Evolutionary conservation across 192 early-diverging fungal genomes (phyloP), one percentile per base, ranked within the genome.

Genomic region (Linnemannia schmuckeri): DNA sequence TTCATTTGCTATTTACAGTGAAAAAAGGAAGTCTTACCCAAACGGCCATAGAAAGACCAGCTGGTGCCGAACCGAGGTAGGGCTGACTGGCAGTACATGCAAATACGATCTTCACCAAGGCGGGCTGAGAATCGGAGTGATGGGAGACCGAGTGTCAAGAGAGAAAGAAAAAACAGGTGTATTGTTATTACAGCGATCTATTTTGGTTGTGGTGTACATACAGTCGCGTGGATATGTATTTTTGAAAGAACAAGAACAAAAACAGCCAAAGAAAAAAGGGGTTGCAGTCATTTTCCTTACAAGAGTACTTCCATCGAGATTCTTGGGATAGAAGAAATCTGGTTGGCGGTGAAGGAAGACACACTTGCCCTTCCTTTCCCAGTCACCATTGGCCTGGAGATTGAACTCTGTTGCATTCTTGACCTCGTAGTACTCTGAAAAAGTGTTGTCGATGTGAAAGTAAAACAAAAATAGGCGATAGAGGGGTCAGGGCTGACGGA

Each of bases 1-100:
- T 0, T 35, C 2, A 38, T 57, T 27, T 27, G 52, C n/a, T 9
- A 46, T 46, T 46, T 12, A 13, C 12, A 15, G 17, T 52, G 33
- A 61, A 54, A 33, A 30, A 27, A 24, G 33, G 22, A 57, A 15
- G 5, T 10, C 74, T 63, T 79, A 85, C 83, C 77, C 78, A 85
- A 30, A 85, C 76, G 5, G 83, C 77, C 4, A 85, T 76, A 7
- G 83, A 71, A 0, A 85, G 40, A 4, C 83, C 83, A 38, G 46
- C 41, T 6, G 70, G 68, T 17, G 47, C 30, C 15, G 17, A 17
- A 7, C 37, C 40, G 10, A 40, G 38, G 49, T 76, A 76, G 33
- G 24, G 72, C 4, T 41, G 8, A 0, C 70, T 72, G 44, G 49
- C 49, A 33, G 46, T 44, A 10, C 63, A 72, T 0, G 78, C 82